Conservation (phyloP, 208 protist genomes). For the Trypanosomatidae sp. region DNA sequence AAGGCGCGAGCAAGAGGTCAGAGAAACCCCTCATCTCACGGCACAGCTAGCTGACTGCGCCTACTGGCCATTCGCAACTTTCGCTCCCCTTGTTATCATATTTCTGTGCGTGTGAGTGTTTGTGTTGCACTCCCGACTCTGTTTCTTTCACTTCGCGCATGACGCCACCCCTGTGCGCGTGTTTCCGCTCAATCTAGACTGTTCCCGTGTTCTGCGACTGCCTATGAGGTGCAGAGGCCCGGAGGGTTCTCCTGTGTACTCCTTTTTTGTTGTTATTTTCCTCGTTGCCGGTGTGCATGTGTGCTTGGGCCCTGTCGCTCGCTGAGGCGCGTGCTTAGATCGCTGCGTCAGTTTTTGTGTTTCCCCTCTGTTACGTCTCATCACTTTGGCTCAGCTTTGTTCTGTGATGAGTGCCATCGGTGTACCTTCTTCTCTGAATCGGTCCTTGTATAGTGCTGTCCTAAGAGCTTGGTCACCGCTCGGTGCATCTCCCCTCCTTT, state of each 20-base stretch:
- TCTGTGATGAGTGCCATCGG: not conserved
- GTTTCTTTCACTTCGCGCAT: not conserved
- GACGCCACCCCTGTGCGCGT: not conserved
- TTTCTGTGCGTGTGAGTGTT: not conserved
- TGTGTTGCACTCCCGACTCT: not conserved
- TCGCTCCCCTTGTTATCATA: not conserved
- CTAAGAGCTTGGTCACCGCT: not conserved
- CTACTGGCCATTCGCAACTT: not conserved
- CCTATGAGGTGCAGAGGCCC: not conserved
- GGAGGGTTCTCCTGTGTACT: not conserved
- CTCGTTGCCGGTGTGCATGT: not conserved
- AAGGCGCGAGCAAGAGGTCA: not conserved
- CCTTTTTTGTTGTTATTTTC: not conserved
- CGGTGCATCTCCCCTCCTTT: not conserved
- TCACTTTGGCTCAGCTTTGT: not conserved
- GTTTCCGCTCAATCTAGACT: not conserved
- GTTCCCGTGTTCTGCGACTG: not conserved
- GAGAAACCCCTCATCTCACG: conserved; percentile 11
- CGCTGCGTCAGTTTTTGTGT: not conserved
- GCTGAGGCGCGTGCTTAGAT: not conserved
- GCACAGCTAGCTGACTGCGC: not conserved
- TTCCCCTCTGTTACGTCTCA: not conserved
- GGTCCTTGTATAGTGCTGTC: not conserved
- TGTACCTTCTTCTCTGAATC: not conserved
- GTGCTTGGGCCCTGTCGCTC: not conserved